A percentile compares a stretch with the other conserved stretches of the same genome.
phyloP scores from a whole-genome alignment of 768 basidiomycete species.

The Fistulinella prunicolor region DNA sequence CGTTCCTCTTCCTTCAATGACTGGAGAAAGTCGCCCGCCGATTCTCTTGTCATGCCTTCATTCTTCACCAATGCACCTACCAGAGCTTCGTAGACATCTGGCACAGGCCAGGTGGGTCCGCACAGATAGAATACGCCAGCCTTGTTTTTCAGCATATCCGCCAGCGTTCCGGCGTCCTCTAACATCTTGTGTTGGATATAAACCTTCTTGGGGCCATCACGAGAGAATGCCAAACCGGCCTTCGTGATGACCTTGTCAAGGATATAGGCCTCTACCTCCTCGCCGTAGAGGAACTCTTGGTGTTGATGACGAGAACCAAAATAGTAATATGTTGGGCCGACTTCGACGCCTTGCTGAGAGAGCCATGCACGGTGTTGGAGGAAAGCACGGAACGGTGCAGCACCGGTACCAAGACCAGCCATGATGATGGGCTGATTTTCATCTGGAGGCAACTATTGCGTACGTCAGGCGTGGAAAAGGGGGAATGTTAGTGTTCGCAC shows the following conservation, averaged over 20 bases:
- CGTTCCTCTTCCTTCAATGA: conserved; percentile 93
- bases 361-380: conserved; percentile 92
- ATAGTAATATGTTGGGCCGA: conserved; percentile 96
- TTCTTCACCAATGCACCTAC: conserved; percentile 76
- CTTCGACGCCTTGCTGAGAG: conserved; percentile 65
- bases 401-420: conserved; percentile 97
- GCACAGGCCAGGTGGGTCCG: conserved; percentile 99
- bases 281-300: conserved; percentile 95
- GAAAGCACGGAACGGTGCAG: conserved; percentile 99
- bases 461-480: conserved; percentile 8
- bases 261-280: conserved; percentile 94
- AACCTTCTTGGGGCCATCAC: conserved; percentile 88
- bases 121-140: conserved; percentile 92
- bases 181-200: conserved; percentile 99
- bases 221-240: conserved; percentile 94
- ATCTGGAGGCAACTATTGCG: conserved; percentile 70
- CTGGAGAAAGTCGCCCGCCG: conserved; percentile 83
- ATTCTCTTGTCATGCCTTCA: conserved; percentile 56
- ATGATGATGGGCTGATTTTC: conserved; percentile 91
- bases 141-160: conserved; percentile 67
- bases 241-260: conserved; percentile 79
- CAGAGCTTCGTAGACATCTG: conserved; percentile 93
- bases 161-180: conserved; percentile 78
- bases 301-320: conserved; percentile 96
- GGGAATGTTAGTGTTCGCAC: conserved; percentile 37